These are phyloP conservation scores for Larix sibirica DNA, from an alignment of 83 land plant species.

Conservation along the genomic window DNA sequence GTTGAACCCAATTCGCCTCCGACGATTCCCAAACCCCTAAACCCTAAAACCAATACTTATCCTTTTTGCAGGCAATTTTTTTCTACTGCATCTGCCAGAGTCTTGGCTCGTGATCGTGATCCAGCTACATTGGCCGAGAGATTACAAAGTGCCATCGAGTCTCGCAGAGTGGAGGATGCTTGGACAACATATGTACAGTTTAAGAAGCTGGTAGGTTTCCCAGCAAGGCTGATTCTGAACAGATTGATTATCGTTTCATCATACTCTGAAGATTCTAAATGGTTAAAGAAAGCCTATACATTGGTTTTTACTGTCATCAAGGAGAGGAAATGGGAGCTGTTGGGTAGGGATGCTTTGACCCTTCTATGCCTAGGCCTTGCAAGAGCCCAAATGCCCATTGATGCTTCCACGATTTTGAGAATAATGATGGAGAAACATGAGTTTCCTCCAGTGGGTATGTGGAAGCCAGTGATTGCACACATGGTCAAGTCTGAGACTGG, in stretches of 20 bases:
- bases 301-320: constrained; percentile 24
- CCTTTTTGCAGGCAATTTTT: no score
- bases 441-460: constrained; percentile 26
- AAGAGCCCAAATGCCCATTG: constrained; percentile 50
- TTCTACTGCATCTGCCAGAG: no score
- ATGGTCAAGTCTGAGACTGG: constrained; percentile 58
- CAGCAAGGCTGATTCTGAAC: constrained; percentile 21
- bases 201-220: constrained; percentile 41
- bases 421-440: constrained; percentile 26
- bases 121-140: not conserved
- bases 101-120: no score
- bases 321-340: constrained; percentile 26
- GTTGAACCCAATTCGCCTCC: no score
- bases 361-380: constrained; percentile 37
- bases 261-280: constrained; percentile 31
- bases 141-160: constrained; percentile 39
- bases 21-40: no score
- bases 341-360: constrained; percentile 27
- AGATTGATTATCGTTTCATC: constrained; percentile 29
- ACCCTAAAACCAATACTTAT: no score
- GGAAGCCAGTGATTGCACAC: constrained; percentile 39
- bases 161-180: constrained; percentile 39
- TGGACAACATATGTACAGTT: constrained; percentile 38
- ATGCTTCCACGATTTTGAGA: constrained; percentile 40
- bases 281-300: constrained; percentile 33